These are phyloP conservation scores for Aspergillus leporis DNA, from an alignment of 495 filamentous ascomycete genomes.

Conservation along the genomic window DNA sequence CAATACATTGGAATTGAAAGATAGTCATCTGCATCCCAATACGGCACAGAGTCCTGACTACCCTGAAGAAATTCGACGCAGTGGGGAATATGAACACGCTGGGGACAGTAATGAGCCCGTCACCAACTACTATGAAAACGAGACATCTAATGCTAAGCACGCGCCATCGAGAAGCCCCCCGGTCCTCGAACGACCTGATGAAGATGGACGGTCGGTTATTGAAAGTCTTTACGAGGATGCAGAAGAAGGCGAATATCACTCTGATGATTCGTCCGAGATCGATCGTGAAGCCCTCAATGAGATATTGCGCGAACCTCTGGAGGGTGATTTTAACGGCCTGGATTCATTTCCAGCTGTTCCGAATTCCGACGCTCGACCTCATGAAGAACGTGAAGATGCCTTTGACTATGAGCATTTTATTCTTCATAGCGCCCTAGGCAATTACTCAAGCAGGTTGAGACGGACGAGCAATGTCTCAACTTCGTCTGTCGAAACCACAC, in stretches of 20 bases:
- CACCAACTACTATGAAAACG: neutral
- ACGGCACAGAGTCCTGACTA: conserved; percentile 30
- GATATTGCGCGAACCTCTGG: conserved; percentile 44
- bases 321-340: conserved; percentile 37
- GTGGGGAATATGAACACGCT: conserved; percentile 15
- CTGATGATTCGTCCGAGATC: conserved; percentile 42
- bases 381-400: conserved; percentile 94
- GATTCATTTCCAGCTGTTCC: conserved; percentile 27
- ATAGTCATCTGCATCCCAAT: conserved; percentile 31
- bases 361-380: conserved; percentile 47
- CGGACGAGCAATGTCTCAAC: conserved; percentile 61
- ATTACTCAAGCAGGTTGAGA: conserved; percentile 52
- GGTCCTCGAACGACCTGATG: conserved; percentile 15
- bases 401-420: conserved; percentile 98
- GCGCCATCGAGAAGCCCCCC: conserved; percentile 6
- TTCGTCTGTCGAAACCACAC: conserved; percentile 75
- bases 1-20: conserved; percentile 47
- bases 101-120: neutral
- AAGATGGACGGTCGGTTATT: conserved; percentile 41
- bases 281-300: conserved; percentile 50
- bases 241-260: conserved; percentile 41
- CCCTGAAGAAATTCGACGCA: conserved; percentile 29
- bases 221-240: conserved; percentile 64
- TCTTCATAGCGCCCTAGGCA: conserved; percentile 86
- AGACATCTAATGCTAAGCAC: neutral